Base-by-base conservation (phyloP, 169 alveolate genomes). In the Plasmodium falciparum region DNA sequence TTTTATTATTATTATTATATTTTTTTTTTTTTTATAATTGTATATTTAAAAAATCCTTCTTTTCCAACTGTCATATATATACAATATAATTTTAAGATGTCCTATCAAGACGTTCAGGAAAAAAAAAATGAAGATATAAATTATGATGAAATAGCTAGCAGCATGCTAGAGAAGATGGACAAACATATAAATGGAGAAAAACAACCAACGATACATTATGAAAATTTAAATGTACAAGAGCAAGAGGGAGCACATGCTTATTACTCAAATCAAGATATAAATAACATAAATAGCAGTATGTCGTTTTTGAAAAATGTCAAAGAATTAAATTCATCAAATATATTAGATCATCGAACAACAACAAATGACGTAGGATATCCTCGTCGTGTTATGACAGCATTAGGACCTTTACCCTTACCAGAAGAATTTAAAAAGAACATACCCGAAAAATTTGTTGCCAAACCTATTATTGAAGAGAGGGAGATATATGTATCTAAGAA, bases 351-450 rank as follows among this genome's bases (percentile, higher is more conserved):
- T 66, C 61, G 76, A 72, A 75, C 74, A 75, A 56, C 89, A 39
- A 45, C 70, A 13, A 86, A 91, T 33, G 78, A 54, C 8, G 88
- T 88, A 29, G 59, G 89, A 8, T 90, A 89, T 33, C 96, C 96
- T 33, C 96, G 96, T 49, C 93, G 93, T 67, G 97, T 95, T 9
- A 95, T 95, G 97, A 95, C 97, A n/a, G 95, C 96, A 15, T 80
- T 95, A 50, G 97, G 97, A 0, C 97, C 97, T 12, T 92, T 95
- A 50, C 97, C 97, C 43, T 91, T 95, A 1, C 97, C 97, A 9
- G 93, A 94, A 54, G 95, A 95, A 80, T 92, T 95, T 54, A 90
- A 95, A 75, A 85, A 92, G 63, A 93, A 93, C 65, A 95, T 95
- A 29, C 97, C 97, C 1, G 97, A 95, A 71, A 95, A 95, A 83